Evolutionary conservation across 768 basidiomycete genomes (phyloP).

Genomic region (Clitopilus hobsonii): DNA sequence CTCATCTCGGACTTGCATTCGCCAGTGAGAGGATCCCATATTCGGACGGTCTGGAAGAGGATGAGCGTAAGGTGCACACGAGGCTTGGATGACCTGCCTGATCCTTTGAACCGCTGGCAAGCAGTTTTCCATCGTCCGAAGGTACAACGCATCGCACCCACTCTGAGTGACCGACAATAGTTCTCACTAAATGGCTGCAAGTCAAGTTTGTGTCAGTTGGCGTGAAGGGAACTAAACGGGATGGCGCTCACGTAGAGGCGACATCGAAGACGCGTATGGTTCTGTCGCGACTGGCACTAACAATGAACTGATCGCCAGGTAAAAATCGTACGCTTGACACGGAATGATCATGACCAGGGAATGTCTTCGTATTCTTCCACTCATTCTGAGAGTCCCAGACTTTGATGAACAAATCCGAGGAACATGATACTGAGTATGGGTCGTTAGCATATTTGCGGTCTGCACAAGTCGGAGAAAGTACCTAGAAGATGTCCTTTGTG

Average conservation of each 20-base stretch:
- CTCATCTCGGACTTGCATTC: constrained; percentile 79
- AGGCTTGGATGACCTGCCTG: constrained; percentile 48
- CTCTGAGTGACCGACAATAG: constrained; percentile 73
- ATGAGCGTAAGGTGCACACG: constrained; percentile 16
- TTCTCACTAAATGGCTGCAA: constrained; percentile 66
- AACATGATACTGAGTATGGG: constrained; percentile 45
- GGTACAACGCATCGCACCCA: constrained; percentile 77
- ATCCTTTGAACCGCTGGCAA: constrained; percentile 83
- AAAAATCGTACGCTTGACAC: constrained; percentile 85
- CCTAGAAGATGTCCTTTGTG: constrained; percentile 80
- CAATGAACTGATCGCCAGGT: constrained; percentile 77
- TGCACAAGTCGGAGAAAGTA: constrained; percentile 21
- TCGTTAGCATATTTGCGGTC: neutral
- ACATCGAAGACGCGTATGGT: constrained; percentile 87
- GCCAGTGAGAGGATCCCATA: constrained; percentile 71
- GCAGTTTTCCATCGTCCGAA: constrained; percentile 65
- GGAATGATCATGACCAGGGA: constrained; percentile 88
- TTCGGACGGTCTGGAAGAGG: constrained; percentile 59
- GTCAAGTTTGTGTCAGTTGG: constrained; percentile 4
- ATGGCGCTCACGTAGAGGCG: constrained; percentile 63
- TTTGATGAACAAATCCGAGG: constrained; percentile 87
- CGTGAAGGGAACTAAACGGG: neutral
- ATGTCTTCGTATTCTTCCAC: constrained; percentile 84
- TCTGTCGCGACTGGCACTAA: constrained; percentile 85
- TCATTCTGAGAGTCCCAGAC: constrained; percentile 89